Evolutionary conservation across 257 asterid genomes (phyloP), one percentile per base, ranked within the genome.

Genomic region (Solanum clarkiae): DNA sequence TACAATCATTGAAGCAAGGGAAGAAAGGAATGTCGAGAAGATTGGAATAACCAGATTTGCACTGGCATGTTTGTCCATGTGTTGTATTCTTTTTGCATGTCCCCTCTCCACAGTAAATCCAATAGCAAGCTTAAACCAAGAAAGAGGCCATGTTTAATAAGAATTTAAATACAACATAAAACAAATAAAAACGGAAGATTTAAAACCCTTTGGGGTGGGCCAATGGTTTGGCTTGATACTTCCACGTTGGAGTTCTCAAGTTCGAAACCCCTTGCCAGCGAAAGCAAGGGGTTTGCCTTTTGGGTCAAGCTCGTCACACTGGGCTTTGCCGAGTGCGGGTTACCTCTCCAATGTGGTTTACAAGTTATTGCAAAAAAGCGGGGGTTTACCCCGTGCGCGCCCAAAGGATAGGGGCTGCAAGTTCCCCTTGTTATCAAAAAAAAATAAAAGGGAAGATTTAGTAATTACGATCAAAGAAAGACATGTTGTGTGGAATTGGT

Each of bases 91-190:
- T 89, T 1, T 36, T 20, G 88, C 98, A 94, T 6, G 87, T 91
- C 36, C 98, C 98, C 85, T 92, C 92, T 60, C 98, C 97, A 83
- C 98, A 94, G 70, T 92, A 92, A 68, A 87, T 88, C 97, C 97
- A 93, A 59, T 88, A 79, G 91, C 98, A 94, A n/a, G 97, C 98
- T 93, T 57, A 53, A 68, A 66, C 24, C 4, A 72, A 26, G 1
- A 45, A 17, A 45, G 14, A 65, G 36, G 2, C 2, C 14, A 71
- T 22, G 51, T 86, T 49, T 15, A 17, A n/a, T 26, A 53, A 65
- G 56, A 24, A 6, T 1, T 17, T 32, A 16, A 20, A 8, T 40
- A 59, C 15, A 47, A 45, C 5, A 14, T 65, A 13, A 2, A 55
- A 20, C 11, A 45, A 17, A 40, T 36, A 36, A 5, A 36, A 5